These are phyloP conservation scores for Phyllosticta citribraziliensis DNA, from an alignment of 2,329 filamentous ascomycete genomes.

Conservation along the genomic window DNA sequence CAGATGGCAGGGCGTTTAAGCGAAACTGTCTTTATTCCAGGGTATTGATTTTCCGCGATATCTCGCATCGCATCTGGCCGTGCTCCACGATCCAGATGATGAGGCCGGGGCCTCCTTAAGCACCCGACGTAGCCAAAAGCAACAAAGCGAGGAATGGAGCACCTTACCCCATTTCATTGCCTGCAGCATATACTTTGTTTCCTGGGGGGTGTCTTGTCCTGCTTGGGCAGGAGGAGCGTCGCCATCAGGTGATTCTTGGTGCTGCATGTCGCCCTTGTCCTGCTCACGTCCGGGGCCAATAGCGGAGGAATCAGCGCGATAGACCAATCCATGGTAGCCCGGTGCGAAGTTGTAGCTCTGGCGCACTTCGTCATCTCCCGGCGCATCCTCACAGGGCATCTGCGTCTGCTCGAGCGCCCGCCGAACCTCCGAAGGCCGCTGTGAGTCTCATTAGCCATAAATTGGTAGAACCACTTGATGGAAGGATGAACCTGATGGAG, in stretches of 20 bases:
- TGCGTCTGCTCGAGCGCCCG: conserved; percentile 62
- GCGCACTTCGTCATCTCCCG: conserved; percentile 58
- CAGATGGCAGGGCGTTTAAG: background rate
- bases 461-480: background rate
- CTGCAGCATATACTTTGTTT: conserved; percentile 68
- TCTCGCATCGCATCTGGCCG: background rate
- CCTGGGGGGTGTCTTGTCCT: conserved; percentile 14
- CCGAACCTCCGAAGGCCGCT: conserved; percentile 71
- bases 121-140: background rate
- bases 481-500: conserved; percentile 45
- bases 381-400: conserved; percentile 63
- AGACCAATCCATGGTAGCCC: conserved; percentile 75
- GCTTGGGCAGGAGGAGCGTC: conserved; percentile 11
- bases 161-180: conserved; percentile 77
- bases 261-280: conserved; percentile 12
- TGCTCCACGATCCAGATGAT: background rate
- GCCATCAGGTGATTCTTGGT: conserved; percentile 8
- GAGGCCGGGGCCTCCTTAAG: background rate
- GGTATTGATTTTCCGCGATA: background rate
- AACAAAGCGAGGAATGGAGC: background rate
- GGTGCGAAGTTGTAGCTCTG: conserved; percentile 92
- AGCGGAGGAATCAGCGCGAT: conserved; percentile 63
- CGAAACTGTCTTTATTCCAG: conserved; percentile 12
- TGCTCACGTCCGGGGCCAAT: conserved; percentile 39
- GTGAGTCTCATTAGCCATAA: conserved; percentile 1